Evolutionary conservation across 2,329 filamentous ascomycete genomes (phyloP), one percentile per base, ranked within the genome.

Genomic region (Epichloe sylvatica): DNA sequence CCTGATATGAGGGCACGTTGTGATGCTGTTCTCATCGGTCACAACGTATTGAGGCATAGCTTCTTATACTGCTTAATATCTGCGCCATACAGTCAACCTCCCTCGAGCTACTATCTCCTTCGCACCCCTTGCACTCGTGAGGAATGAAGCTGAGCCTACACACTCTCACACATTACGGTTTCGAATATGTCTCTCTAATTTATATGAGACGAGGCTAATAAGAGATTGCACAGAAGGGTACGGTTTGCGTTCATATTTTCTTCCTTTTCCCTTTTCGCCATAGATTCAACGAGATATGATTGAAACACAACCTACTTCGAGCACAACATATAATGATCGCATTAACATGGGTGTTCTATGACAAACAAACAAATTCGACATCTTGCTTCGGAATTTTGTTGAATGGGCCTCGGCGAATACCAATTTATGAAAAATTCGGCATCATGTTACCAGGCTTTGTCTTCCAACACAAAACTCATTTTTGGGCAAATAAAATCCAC

Each of bases 1-100:
- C 67, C 35, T 69, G 55, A 58, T 33, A 12, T 9, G 15, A 11
- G 15, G 38, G 13, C 30, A 38, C 25, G 4, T 23, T 9, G 30
- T 40, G 47, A 25, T 9, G n/a, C n/a, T 40, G 17, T 19, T 34
- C 39, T 36, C 17, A 35, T 43, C 33, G 19, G 33, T 12, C 39
- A 36, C 25, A 12, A 13, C 36, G 23, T 5, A 15, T n/a, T 4
- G 30, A 11, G 38, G 8, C 34, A 21, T 9, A 19, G 23, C 21
- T 9, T 44, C 21, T 21, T 11, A 49, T 38, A 5, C 9, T 38
- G 39, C 9, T 45, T 23, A 4, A 11, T 30, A 9, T 3, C 12
- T 11, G 13, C 21, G 11, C 25, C 8, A 21, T 17, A 17, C 17
- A 38, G 15, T 25, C 17, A 13, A 46, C 35, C 5, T 15, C 5